phyloP scores from a whole-genome alignment of 768 basidiomycete species.

The Boletus rex-veris region DNA sequence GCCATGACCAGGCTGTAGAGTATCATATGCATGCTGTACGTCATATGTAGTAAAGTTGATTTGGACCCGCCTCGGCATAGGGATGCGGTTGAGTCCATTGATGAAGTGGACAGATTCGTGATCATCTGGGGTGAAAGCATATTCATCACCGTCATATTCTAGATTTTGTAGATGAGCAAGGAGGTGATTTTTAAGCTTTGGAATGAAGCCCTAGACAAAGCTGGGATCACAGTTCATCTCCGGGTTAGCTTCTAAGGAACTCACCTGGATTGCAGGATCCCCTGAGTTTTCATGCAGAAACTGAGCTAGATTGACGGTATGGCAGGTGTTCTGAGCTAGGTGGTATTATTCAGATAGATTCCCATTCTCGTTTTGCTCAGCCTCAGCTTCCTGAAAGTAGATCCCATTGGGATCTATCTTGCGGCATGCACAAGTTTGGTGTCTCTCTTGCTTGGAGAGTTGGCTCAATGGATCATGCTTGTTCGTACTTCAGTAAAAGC shows the following conservation, averaged over 20 bases:
- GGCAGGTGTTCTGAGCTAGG: background rate
- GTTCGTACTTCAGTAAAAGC: background rate
- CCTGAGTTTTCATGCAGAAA: no score
- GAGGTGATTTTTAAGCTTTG: conserved; percentile 19
- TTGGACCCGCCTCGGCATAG: background rate
- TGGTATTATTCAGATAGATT: background rate
- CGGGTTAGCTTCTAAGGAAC: no score
- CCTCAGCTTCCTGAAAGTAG: background rate
- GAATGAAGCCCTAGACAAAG: conserved; percentile 18
- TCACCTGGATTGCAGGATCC: no score
- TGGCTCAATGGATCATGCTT: background rate
- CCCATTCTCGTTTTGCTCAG: no score
- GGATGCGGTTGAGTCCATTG: background rate
- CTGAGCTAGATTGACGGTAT: background rate
- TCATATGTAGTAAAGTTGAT: conserved; percentile 23
- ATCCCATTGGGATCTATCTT: background rate
- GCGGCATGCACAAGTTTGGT: background rate
- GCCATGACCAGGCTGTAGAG: conserved; percentile 9
- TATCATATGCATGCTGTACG: conserved; percentile 12
- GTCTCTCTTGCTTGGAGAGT: background rate
- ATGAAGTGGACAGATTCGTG: background rate
- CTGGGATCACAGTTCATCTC: no score
- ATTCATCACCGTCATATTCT: background rate
- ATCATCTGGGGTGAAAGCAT: background rate
- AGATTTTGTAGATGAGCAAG: conserved; percentile 5